Base-by-base conservation (phyloP, 2,329 filamentous ascomycete genomes). In the Intubia oerlemansii region DNA sequence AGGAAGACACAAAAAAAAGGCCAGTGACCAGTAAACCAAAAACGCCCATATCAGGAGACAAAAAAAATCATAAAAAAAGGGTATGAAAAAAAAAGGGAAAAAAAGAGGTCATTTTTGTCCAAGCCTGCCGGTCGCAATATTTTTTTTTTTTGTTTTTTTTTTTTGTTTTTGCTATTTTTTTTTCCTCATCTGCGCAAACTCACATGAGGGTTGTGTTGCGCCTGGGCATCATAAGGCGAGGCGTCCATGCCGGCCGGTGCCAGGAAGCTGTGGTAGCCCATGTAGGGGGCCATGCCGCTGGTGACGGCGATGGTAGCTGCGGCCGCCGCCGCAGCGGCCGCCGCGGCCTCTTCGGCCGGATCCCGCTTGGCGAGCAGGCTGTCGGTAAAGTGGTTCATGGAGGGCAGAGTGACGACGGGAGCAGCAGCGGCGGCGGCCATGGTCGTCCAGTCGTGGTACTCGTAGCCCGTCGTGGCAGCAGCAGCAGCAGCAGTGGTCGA, bases 121-220 rank as follows among this genome's bases (percentile, higher is more conserved):
- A n/a, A n/a, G n/a, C n/a, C n/a, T n/a, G n/a, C n/a, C n/a, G n/a
- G n/a, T n/a, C n/a, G n/a, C n/a, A n/a, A n/a, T n/a, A n/a, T n/a
- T n/a, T n/a, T n/a, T n/a, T n/a, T n/a, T n/a, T n/a, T n/a, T n/a
- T n/a, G n/a, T n/a, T n/a, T n/a, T n/a, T n/a, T n/a, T n/a, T n/a
- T n/a, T n/a, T n/a, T n/a, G n/a, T n/a, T n/a, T n/a, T n/a, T n/a
- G n/a, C n/a, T n/a, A n/a, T n/a, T n/a, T n/a, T 22, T 11, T 29
- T 24, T 32, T 28, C 19, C 19, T 17, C n/a, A 34, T 26, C 53
- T 54, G 44, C 48, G 56, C 48, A 54, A 54, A 71, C 68, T 74
- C 72, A 82, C 76, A 66, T 78, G 73, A 61, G 72, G 66, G 51
- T 66, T 64, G 49, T n/a, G n/a, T n/a, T n/a, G n/a, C n/a, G n/a